These are phyloP conservation scores for Dendrobium chrysotoxum DNA, from an alignment of 106 monocot species.

Conservation along the genomic window DNA sequence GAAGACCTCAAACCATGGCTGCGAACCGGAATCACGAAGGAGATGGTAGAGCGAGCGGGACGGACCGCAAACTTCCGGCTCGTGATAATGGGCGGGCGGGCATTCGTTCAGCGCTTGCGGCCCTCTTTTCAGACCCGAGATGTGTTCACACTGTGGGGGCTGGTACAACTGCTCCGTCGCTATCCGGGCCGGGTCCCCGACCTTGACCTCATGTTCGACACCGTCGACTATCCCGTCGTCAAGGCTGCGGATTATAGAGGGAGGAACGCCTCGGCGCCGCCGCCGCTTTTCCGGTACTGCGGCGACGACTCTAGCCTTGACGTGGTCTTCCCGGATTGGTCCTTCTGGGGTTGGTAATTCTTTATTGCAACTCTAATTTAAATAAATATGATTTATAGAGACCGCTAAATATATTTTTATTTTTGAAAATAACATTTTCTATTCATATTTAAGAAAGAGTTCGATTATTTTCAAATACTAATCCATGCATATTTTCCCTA, in stretches of 20 bases:
- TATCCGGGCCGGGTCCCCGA: constrained; percentile 67
- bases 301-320: constrained; percentile 39
- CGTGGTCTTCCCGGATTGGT: constrained; percentile 85
- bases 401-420: too few species aligned
- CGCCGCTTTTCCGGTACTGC: constrained; percentile 62
- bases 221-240: constrained; percentile 55
- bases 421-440: too few species aligned
- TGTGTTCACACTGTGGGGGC: constrained; percentile 59
- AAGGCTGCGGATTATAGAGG: constrained; percentile 6
- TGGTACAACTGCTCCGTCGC: constrained; percentile 65
- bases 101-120: constrained; percentile 25
- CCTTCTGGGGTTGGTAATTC: constrained; percentile 87
- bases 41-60: constrained; percentile 32
- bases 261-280: constrained; percentile 5
- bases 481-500: too few species aligned
- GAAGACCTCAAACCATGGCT: constrained; percentile 63
- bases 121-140: constrained; percentile 41
- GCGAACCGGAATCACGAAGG: constrained; percentile 34
- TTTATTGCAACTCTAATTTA: neutral
- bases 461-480: too few species aligned
- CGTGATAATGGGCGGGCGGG: constrained; percentile 23
- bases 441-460: too few species aligned
- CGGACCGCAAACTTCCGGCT: constrained; percentile 46
- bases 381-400: neutral
- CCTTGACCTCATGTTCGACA: constrained; percentile 78